phyloP scores from a whole-genome alignment of 345 rosid species.

The Salix arbutifolia region DNA sequence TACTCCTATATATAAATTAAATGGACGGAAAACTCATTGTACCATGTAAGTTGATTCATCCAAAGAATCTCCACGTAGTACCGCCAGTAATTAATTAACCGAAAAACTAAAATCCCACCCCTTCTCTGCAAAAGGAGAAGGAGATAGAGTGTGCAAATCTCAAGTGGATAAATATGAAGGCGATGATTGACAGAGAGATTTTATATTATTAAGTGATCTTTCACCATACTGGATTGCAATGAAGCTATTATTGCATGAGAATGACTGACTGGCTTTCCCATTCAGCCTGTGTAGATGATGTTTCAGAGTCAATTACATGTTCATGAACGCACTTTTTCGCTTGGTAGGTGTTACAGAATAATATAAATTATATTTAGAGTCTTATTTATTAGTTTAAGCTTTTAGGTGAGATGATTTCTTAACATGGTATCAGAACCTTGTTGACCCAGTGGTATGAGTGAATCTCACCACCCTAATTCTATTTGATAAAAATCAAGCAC shows the following conservation, averaged over 20 bases:
- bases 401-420: no score
- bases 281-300: constrained; percentile 7
- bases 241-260: constrained; percentile 8
- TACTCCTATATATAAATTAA: neutral
- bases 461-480: no score
- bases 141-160: neutral
- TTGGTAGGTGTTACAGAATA: neutral
- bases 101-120: neutral
- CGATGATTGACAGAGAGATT: constrained; percentile 8
- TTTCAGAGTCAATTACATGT: constrained; percentile 11
- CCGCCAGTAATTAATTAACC: neutral
- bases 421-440: no score
- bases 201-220: constrained; percentile 11
- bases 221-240: constrained; percentile 12
- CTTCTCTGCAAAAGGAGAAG: neutral
- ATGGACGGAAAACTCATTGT: neutral
- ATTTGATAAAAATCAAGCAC: no score
- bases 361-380: no score
- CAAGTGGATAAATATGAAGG: neutral
- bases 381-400: no score
- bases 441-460: rapidly evolving
- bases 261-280: constrained; percentile 5
- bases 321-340: neutral
- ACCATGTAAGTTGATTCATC: neutral
- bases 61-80: neutral